Percentiles rank a stretch among this genome's conserved stretches.
These are phyloP conservation scores for Malania oleifera DNA, from an alignment of 164 flowering plant genomes.

Conservation along the genomic window DNA sequence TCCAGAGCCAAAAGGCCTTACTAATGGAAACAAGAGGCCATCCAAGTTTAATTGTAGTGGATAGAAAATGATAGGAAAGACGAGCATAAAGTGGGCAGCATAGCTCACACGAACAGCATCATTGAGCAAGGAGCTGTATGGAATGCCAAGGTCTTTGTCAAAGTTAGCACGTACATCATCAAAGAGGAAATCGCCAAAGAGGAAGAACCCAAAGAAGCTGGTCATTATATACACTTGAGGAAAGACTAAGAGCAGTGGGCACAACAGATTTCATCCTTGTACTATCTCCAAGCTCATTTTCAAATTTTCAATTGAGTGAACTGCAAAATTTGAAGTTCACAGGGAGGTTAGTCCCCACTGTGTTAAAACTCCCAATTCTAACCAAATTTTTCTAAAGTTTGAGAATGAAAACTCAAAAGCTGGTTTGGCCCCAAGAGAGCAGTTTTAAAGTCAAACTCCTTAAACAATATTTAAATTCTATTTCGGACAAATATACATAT, in stretches of 20 bases:
- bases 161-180: constrained; percentile 95
- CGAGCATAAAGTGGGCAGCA: constrained; percentile 89
- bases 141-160: constrained; percentile 75
- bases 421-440: background rate
- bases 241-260: constrained; percentile 58
- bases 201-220: constrained; percentile 85
- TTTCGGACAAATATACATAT: no score
- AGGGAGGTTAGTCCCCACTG: background rate
- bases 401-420: background rate
- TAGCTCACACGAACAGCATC: constrained; percentile 91
- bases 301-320: constrained; percentile 84
- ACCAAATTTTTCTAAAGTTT: background rate
- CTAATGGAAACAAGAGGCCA: constrained; percentile 74
- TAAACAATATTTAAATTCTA: no score
- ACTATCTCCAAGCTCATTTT: constrained; percentile 81
- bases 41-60: constrained; percentile 83
- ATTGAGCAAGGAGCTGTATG: constrained; percentile 66
- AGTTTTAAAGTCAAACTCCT: background rate
- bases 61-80: constrained; percentile 82
- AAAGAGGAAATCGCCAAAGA: constrained; percentile 79
- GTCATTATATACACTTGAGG: constrained; percentile 86
- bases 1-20: constrained; percentile 45
- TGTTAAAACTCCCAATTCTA: background rate
- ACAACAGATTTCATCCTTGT: constrained; percentile 61
- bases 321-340: constrained; percentile 36